Percentiles rank a stretch among this genome's conserved stretches.
Conservation (phyloP, 2,329 filamentous ascomycete species). For the Aureobasidium sp. region DNA sequence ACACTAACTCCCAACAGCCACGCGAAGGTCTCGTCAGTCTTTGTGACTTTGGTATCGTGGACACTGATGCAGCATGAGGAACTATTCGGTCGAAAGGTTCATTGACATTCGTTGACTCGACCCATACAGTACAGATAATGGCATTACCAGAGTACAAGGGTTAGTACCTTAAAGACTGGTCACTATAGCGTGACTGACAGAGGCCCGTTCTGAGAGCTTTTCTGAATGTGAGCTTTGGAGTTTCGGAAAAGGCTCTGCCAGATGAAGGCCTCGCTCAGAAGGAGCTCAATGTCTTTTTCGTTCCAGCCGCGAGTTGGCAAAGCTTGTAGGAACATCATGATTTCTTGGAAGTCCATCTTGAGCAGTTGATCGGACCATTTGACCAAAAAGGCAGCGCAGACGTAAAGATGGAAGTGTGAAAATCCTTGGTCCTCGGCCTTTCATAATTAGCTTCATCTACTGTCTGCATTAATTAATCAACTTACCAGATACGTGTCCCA, state of each 20-base stretch:
- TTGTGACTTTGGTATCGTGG: conserved; percentile 3
- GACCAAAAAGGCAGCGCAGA: conserved; percentile 93
- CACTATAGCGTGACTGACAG: conserved; percentile 8
- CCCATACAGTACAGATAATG: not conserved
- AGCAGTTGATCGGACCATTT: conserved; percentile 95
- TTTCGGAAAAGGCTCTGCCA: conserved; percentile 98
- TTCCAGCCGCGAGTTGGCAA: conserved; percentile 91
- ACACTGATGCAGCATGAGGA: not conserved
- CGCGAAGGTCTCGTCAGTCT: conserved; percentile 28
- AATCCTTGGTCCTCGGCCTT: conserved; percentile 98
- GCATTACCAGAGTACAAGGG: not conserved
- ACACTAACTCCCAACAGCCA: conserved; percentile 17
- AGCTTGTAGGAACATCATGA: conserved; percentile 98
- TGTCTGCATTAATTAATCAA: conserved; percentile 14
- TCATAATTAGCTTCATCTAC: not conserved
- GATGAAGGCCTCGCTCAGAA: conserved; percentile 94
- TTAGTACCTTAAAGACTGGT: not conserved
- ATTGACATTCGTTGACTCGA: not conserved
- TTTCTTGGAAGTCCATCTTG: conserved; percentile 96
- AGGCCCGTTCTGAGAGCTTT: conserved; percentile 7
- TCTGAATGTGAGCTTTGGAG: conserved; percentile 71
- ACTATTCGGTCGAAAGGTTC: not conserved
- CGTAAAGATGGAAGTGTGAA: conserved; percentile 95
- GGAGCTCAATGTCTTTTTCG: conserved; percentile 92
- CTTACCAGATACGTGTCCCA: conserved; percentile 98